A percentile compares a stretch with the other conserved stretches of the same genome.
Evolutionary conservation across 805 yeast species (phyloP).

Genomic region (Gaillardinia entomophila): DNA sequence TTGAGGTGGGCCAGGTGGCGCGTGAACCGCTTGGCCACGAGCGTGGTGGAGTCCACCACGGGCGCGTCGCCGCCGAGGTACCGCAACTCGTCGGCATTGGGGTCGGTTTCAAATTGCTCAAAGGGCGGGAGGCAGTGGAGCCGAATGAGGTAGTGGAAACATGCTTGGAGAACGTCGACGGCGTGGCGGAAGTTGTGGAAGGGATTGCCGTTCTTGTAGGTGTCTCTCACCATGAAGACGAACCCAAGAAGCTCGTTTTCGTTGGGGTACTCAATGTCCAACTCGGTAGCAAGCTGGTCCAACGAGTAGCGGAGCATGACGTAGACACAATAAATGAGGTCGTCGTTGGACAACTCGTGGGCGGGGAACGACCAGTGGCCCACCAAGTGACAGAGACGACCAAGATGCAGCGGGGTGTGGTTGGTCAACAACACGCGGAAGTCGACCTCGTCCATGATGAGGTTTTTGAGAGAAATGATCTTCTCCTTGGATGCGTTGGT

Average conservation of each 20-base stretch:
- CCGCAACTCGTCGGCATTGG: slow-evolving; percentile 21
- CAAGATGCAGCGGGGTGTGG: slow-evolving; percentile 16
- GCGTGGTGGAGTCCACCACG: not conserved
- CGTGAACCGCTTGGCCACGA: slow-evolving; percentile 1
- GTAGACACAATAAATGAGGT: slow-evolving; percentile 55
- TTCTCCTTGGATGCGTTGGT: slow-evolving; percentile 14
- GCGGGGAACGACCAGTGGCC: slow-evolving; percentile 70
- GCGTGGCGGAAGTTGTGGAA: slow-evolving; percentile 97
- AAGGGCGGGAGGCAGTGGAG: slow-evolving; percentile 35
- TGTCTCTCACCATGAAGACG: slow-evolving; percentile 63
- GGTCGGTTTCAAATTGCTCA: slow-evolving; percentile 27
- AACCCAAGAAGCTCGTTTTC: slow-evolving; percentile 50
- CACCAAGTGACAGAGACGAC: slow-evolving; percentile 33
- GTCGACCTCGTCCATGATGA: slow-evolving; percentile 23
- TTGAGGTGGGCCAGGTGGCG: slow-evolving; percentile 20
- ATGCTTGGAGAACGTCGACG: slow-evolving; percentile 89
- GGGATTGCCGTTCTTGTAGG: slow-evolving; percentile 79
- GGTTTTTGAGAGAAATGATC: slow-evolving; percentile 16
- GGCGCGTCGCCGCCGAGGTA: slow-evolving; percentile 3
- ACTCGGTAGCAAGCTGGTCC: slow-evolving; percentile 12
- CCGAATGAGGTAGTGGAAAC: slow-evolving; percentile 56
- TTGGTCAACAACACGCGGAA: slow-evolving; percentile 22
- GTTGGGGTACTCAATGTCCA: slow-evolving; percentile 10
- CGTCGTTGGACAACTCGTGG: slow-evolving; percentile 59
- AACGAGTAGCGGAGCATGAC: slow-evolving; percentile 47